phyloP scores from a whole-genome alignment of 1,284 basidiomycete genomes.

The Abortiporus biennis region DNA sequence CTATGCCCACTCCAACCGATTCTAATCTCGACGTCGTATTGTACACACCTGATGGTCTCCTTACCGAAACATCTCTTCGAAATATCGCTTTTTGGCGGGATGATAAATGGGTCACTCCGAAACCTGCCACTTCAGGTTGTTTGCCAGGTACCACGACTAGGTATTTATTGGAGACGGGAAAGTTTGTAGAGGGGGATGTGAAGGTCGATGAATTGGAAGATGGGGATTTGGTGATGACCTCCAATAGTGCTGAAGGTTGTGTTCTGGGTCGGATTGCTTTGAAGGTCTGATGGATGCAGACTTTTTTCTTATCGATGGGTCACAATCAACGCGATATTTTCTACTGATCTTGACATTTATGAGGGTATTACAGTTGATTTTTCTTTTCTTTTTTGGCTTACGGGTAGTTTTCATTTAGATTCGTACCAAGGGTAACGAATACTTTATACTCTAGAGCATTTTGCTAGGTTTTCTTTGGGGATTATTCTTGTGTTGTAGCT shows the following conservation, averaged over 20 bases:
- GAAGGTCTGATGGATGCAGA: too few species aligned
- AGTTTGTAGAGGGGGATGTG: slow-evolving; percentile 37
- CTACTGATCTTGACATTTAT: too few species aligned
- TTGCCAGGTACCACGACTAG: slow-evolving; percentile 63
- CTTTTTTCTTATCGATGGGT: too few species aligned
- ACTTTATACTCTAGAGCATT: too few species aligned
- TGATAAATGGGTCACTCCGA: slow-evolving; percentile 60
- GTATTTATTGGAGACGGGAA: slow-evolving; percentile 56
- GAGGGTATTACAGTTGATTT: too few species aligned
- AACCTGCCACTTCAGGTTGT: slow-evolving; percentile 46
- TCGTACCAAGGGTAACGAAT: too few species aligned
- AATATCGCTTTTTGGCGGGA: slow-evolving; percentile 55
- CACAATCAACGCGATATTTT: too few species aligned
- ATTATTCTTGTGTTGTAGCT: too few species aligned
- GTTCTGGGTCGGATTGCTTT: slow-evolving; percentile 34
- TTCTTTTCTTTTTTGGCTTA: too few species aligned
- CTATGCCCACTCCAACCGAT: slow-evolving; percentile 19
- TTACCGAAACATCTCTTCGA: slow-evolving; percentile 63
- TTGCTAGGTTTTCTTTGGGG: too few species aligned
- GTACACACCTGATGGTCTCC: slow-evolving; percentile 39
- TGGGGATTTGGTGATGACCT: slow-evolving; percentile 61
- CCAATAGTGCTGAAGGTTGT: slow-evolving; percentile 68
- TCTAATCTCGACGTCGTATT: slow-evolving; percentile 51
- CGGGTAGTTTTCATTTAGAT: too few species aligned
- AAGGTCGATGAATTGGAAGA: slow-evolving; percentile 35